phyloP scores from a whole-genome alignment of 257 asterid genomes.

The Nicotiana sylvestris region DNA sequence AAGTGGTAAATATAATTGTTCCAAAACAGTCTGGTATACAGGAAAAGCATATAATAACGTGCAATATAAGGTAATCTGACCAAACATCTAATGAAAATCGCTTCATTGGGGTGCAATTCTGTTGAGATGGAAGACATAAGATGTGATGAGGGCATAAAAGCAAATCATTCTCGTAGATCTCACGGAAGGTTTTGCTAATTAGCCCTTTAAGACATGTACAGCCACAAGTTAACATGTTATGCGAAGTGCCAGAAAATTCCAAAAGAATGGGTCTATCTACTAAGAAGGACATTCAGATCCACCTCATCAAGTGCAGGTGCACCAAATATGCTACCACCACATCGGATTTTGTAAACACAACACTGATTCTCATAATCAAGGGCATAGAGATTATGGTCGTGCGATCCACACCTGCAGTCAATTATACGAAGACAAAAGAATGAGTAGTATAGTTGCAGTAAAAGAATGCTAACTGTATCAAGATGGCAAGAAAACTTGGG shows the following conservation, averaged over 20 bases:
- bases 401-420: slow-evolving; percentile 88
- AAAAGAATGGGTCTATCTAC: neutral
- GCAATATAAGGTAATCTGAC: neutral
- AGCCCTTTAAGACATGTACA: neutral
- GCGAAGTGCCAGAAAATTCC: neutral
- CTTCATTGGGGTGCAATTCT: neutral
- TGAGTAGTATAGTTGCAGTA: neutral
- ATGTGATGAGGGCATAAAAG: neutral
- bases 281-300: slow-evolving; percentile 15
- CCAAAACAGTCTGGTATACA: neutral
- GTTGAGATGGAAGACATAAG: neutral
- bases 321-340: slow-evolving; percentile 92
- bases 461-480: neutral
- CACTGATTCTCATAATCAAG: slow-evolving; percentile 66
- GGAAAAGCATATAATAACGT: neutral
- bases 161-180: neutral
- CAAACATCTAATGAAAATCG: neutral
- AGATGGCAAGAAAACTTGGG: neutral
- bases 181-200: neutral
- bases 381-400: slow-evolving; percentile 83
- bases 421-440: neutral
- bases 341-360: slow-evolving; percentile 57
- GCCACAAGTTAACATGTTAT: neutral
- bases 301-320: slow-evolving; percentile 88
- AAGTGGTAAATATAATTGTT: neutral